Evolutionary conservation across 495 filamentous ascomycete genomes (phyloP), one percentile per base, ranked within the genome.

Genomic region (Saxophila tyrrhenica): DNA sequence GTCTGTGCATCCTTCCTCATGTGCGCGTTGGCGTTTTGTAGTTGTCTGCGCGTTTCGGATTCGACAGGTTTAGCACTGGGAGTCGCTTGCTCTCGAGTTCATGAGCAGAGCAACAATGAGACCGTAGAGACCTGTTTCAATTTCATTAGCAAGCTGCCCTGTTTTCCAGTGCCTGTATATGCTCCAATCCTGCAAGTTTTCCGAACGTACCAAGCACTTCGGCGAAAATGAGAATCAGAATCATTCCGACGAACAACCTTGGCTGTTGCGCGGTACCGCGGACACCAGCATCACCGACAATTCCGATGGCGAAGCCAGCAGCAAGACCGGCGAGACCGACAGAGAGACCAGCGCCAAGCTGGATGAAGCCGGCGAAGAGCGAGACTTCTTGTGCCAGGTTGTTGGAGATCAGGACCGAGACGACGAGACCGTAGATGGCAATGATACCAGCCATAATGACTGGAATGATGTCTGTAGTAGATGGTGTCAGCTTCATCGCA

Each of bases 371-470:
- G 48, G 89, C 91, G 77, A 85, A 99, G 49, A 99, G 82, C 51
- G 94, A 77, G 54, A 86, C 74, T 51, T 84, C 59, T 74, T 99
- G 94, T 58, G 73, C 77, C 62, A 99, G 76, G 64, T 83, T 82
- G 72, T 94, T 90, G 64, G 94, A 95, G 70, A 99, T 90, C 68
- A 99, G 72, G 72, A 99, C 92, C 2, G 91, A 96, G 51, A 99
- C 92, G 75, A 99, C 92, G 50, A 99, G 81, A 64, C 92, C 92
- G 78, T 99, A 99, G 74, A 99, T 99, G 84, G 86, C 94, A 72
- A 99, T 96, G 75, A 99, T 99, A 97, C 92, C 92, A 78, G 92
- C 92, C 92, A 99, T 99, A 80, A 99, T 94, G 72, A 98, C 92
- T 67, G 92, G 92, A 56, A 98, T 89, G 68, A 98, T 95, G 78